These are phyloP conservation scores for Plasmodium relictum DNA, from an alignment of 169 alveolate species.

Conservation along the genomic window DNA sequence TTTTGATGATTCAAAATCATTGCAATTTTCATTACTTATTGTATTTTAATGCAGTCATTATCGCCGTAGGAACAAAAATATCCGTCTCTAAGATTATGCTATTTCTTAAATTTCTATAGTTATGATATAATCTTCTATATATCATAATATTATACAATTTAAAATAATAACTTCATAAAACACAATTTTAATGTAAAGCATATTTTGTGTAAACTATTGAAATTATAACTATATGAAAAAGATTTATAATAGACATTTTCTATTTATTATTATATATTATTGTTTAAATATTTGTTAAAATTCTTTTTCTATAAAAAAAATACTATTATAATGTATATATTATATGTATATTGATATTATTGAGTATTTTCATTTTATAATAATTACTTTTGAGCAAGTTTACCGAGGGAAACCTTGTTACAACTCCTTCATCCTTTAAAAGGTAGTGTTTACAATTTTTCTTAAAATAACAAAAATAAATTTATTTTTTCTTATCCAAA, in stretches of 20 bases:
- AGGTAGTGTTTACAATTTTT: conserved; percentile 84
- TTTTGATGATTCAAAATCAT: conserved; percentile 73
- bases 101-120: neutral
- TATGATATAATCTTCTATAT: neutral
- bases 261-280: neutral
- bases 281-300: neutral
- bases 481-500: conserved; percentile 79
- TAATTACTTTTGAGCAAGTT: conserved; percentile 91
- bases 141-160: neutral
- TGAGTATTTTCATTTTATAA: neutral
- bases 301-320: neutral
- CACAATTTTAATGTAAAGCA: too few species aligned
- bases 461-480: conserved; percentile 68
- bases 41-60: conserved; percentile 76
- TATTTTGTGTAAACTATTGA: too few species aligned
- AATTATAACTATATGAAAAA: too few species aligned
- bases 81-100: conserved; percentile 69
- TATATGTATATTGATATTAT: neutral
- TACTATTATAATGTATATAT: neutral
- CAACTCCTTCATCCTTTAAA: conserved; percentile 92
- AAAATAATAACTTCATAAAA: neutral
- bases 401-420: conserved; percentile 92
- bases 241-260: neutral
- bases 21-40: conserved; percentile 60
- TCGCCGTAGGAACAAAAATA: conserved; percentile 79